Conservation (phyloP, 2,329 filamentous ascomycete genomes). For the Thielaviopsis punctulata region DNA sequence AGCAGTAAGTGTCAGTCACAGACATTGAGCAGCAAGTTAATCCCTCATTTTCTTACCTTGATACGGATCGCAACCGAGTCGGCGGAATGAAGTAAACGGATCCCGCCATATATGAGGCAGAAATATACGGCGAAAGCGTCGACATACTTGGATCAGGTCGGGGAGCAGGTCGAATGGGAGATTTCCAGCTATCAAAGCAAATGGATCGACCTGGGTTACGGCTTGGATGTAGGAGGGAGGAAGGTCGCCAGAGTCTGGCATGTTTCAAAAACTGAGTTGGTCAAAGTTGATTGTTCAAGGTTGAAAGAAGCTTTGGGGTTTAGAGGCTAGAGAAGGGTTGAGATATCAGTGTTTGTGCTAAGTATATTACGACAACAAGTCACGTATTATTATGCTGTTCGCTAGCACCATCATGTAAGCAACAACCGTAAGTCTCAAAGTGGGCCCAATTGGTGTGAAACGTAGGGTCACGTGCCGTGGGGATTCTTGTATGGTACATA, state of each 20-base stretch:
- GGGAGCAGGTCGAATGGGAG: conserved; percentile 25
- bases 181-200: conserved; percentile 29
- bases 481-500: no score
- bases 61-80: conserved; percentile 25
- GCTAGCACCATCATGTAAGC: no score
- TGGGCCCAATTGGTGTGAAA: no score
- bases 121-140: conserved; percentile 30
- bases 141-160: conserved; percentile 31
- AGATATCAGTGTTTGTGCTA: no score
- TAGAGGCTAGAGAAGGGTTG: no score
- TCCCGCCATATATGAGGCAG: conserved; percentile 36
- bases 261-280: not conserved
- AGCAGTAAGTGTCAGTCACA: not conserved
- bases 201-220: conserved; percentile 29
- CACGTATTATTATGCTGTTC: no score
- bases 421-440: no score
- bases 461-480: no score
- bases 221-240: conserved; percentile 40
- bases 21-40: not conserved
- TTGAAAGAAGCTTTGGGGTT: no score
- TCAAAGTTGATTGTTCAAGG: no score
- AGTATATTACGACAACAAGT: no score
- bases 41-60: conserved; percentile 25
- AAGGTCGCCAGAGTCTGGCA: conserved; percentile 6
- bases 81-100: conserved; percentile 24